Percentiles rank a stretch among this genome's conserved stretches.
Conservation (phyloP, 2,329 filamentous ascomycete species). For the Domatiomyces globalis region DNA sequence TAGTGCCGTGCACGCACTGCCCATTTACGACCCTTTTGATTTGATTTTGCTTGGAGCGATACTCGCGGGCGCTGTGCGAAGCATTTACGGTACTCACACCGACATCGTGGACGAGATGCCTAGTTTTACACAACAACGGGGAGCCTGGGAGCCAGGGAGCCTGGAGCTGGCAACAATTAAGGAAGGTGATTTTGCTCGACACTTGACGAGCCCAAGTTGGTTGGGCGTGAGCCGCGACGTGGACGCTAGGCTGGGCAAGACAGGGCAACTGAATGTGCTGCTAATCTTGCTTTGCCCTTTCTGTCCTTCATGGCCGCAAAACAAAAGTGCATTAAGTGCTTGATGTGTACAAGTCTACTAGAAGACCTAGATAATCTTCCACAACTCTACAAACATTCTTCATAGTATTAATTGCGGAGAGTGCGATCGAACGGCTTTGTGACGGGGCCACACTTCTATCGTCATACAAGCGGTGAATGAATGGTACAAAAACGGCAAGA, state of each 20-base stretch:
- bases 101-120: no score
- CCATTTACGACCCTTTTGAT: neutral
- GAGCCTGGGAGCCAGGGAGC: neutral
- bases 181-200: neutral
- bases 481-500: neutral
- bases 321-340: neutral
- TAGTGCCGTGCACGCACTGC: slow-evolving; percentile 17
- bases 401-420: neutral
- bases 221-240: neutral
- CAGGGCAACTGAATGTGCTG: neutral
- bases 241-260: no score
- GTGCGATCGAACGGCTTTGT: no score
- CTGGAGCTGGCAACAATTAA: no score
- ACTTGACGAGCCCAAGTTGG: neutral
- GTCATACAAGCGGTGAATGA: neutral
- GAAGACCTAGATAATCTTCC: neutral
- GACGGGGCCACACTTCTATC: neutral
- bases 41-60: neutral
- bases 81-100: neutral
- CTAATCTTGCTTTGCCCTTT: neutral
- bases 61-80: neutral
- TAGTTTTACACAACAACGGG: neutral
- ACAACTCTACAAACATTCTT: neutral
- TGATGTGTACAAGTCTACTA: neutral
- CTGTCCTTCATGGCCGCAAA: neutral